Evolutionary conservation across 192 early-diverging fungal species (phyloP), one percentile per base, ranked within the genome.

Genomic region (Backusella parvicylindrica): DNA sequence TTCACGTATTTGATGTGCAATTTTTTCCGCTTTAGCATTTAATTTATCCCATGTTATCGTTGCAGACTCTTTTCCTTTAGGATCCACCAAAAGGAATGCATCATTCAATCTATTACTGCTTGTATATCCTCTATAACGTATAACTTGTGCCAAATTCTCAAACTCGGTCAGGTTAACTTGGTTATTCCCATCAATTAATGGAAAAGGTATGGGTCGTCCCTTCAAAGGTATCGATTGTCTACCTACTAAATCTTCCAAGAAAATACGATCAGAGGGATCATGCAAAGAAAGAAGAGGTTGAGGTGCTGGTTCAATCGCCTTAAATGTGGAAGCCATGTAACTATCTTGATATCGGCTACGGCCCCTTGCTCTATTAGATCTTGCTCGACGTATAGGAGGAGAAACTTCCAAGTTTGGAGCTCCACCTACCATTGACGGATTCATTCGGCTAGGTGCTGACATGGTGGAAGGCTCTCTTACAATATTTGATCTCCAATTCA

Each of bases 11-110:
- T 88, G 77, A 72, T 89, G 86, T 11, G 91, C 88, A 5, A 95
- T 78, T 69, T 92, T 92, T 71, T 93, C 89, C 5, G 94, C 92
- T 28, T 89, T 80, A 35, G 84, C 83, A 71, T 91, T 84, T 33
- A 94, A 79, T 67, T 91, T 93, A 33, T 91, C 87, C 91, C 91
- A 96, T 21, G 92, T 91, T 80, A 92, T 84, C 8, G 86, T 85
- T 26, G 83, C 76, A 18, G 84, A 75, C 71, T 95, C 94, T 33
- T 89, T 87, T 31, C 94, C 94, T 65, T 93, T 94, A 40, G 83
- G 78, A 77, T 96, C 95, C 1, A 94, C 81, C 18, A 88, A 80
- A 11, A 90, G 83, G 70, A 93, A 94, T 1, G 92, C 92, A 21
- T 85, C 81, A 13, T 76, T 74, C 31, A 83, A 84, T 66, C 86